Evolutionary conservation across 495 filamentous ascomycete genomes (phyloP), one percentile per base, ranked within the genome.

Genomic region (Opeltia flavorubescens): DNA sequence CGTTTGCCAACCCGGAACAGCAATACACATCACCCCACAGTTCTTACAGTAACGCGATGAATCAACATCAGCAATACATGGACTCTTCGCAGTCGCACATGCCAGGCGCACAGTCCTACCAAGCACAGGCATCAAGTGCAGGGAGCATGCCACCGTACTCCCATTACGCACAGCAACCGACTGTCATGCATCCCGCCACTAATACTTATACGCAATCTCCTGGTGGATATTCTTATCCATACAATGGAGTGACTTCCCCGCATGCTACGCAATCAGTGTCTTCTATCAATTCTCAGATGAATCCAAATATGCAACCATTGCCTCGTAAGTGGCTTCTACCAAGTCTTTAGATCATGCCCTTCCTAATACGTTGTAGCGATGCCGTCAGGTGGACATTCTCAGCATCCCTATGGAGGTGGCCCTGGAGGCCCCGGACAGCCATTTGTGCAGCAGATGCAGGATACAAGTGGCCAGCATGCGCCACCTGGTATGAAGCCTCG

Each of bases 401-500:
- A 53, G 34, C 55, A 58, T 42, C 43, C 44, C 38, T 49, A 55
- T 51, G 44, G 59, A 57, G 39, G 64, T 64, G 38, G 68, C 60
- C 67, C 71, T 67, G 72, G 60, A 55, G 29, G 70, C 48, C 62
- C 72, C 64, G 60, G 68, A 64, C 65, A 70, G 47, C 63, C 63
- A 24, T 56, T 66, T 9, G 68, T 69, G 8, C 65, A 71, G 49
- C 78, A 78, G 56, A 72, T 76, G 2, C 89, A 84, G 58, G 91
- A 98, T 60, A 76, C 78, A 0, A 91, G 86, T 9, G 91, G 91
- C n/a, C 91, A 98, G 64, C 63, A 91, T 27, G 83, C 86, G 25
- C 91, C 91, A 8, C 84, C 85, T n/a, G 93, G 93, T 3, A 93
- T 95, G 71, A 96, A 95, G 68, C 91, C 91, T n/a, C 73, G 89